These are phyloP conservation scores for Wickerhamiella slavikovae DNA, from an alignment of 805 yeast species.

Conservation along the genomic window DNA sequence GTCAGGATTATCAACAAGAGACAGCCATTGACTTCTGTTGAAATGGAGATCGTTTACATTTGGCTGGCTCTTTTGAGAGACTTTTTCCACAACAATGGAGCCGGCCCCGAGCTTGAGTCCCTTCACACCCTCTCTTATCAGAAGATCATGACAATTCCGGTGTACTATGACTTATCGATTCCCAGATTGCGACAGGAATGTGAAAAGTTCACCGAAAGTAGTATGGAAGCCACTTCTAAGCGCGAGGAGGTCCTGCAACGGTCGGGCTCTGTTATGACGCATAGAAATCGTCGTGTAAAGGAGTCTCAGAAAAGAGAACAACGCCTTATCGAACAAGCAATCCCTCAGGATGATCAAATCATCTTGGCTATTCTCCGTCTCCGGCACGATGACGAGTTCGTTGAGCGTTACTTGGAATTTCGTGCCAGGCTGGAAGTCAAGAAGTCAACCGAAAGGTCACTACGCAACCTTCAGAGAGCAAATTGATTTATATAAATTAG, in stretches of 20 bases:
- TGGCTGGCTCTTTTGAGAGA: constrained; percentile 56
- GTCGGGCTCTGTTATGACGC: constrained; percentile 47
- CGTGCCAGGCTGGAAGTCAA: constrained; percentile 38
- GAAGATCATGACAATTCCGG: constrained; percentile 39
- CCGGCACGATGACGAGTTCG: constrained; percentile 39
- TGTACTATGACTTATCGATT: constrained; percentile 35
- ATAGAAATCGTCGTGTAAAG: constrained; percentile 39
- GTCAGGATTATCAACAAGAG: constrained; percentile 21
- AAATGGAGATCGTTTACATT: constrained; percentile 43
- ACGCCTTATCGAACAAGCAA: constrained; percentile 24
- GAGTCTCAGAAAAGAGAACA: constrained; percentile 27
- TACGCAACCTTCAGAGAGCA: constrained; percentile 5
- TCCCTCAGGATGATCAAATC: constrained; percentile 39
- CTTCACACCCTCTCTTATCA: constrained; percentile 46
- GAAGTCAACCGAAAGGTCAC: constrained; percentile 28
- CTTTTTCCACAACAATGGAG: constrained; percentile 63
- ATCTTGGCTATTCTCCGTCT: constrained; percentile 51
- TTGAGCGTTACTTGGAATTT: constrained; percentile 36
- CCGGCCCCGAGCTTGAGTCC: constrained; percentile 52
- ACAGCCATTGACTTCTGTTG: constrained; percentile 35
- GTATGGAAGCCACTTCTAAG: constrained; percentile 26
- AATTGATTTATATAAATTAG: too few species aligned
- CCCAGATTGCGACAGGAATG: constrained; percentile 33
- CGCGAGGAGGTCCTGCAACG: constrained; percentile 31
- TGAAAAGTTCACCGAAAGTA: constrained; percentile 33